Conservation (phyloP, 148 eudicot genomes). For the Diospyros kaki region DNA sequence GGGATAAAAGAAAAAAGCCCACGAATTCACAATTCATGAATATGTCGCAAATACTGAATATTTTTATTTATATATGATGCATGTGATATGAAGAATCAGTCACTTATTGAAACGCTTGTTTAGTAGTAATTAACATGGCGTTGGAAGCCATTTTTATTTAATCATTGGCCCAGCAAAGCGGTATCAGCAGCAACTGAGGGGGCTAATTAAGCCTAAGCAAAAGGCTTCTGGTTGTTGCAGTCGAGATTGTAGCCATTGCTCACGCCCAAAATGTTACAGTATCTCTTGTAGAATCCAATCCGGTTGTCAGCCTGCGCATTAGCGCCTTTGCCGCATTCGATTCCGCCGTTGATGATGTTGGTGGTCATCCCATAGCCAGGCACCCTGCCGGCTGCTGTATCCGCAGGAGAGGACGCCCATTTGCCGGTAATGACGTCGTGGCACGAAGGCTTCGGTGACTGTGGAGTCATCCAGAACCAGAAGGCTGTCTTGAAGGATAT, state of each 20-base stretch:
- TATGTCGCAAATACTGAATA: no score
- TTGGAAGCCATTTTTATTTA: no score
- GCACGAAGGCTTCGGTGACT: conserved; percentile 36
- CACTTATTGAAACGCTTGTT: no score
- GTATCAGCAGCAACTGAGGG: no score
- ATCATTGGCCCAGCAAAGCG: no score
- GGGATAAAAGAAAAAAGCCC: no score
- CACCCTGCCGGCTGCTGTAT: conserved; percentile 19
- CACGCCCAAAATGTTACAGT: conserved; percentile 23
- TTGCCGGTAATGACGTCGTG: conserved; percentile 32
- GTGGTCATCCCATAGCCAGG: conserved; percentile 30
- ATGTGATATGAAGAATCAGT: no score
- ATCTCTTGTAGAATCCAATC: conserved; percentile 32
- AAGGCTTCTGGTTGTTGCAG: conserved; percentile 26
- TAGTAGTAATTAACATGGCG: no score
- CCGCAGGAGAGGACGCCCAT: conserved; percentile 20
- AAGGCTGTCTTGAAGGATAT: conserved; percentile 22
- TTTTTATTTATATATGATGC: no score
- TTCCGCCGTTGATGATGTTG: conserved; percentile 37
- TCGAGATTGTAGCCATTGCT: conserved; percentile 31
- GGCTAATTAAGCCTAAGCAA: neutral
- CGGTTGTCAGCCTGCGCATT: conserved; percentile 20
- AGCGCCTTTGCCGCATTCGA: conserved; percentile 26
- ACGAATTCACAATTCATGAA: no score
- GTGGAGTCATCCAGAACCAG: conserved; percentile 47